phyloP scores from a whole-genome alignment of 202 grass and related monocot genomes.

The Panicum virgatum region DNA sequence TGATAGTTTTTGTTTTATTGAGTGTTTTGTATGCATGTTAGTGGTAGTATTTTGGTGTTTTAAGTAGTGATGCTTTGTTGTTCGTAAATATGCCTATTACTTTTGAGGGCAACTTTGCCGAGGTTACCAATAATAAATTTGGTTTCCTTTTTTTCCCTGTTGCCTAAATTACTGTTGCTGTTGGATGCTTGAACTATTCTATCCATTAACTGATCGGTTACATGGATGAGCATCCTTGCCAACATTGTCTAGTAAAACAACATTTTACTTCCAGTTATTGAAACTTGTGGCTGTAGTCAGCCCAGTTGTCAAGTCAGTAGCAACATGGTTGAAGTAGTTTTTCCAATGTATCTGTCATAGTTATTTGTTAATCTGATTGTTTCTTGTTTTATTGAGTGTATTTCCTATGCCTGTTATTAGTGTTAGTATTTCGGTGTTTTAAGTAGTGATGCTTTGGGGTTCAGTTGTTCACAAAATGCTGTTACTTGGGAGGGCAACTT shows the following conservation, averaged over 20 bases:
- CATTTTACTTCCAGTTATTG: background rate
- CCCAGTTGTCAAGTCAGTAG: background rate
- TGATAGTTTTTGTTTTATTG: background rate
- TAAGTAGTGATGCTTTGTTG: background rate
- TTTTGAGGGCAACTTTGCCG: constrained; percentile 40
- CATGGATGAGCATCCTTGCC: constrained; percentile 14
- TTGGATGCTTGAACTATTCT: constrained; percentile 9
- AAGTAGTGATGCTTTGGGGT: background rate
- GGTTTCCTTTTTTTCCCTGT: constrained; percentile 57
- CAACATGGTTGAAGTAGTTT: background rate
- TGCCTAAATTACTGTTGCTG: constrained; percentile 31
- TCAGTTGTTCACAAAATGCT: background rate
- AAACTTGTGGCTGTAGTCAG: background rate
- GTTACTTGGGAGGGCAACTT: constrained; percentile 28
- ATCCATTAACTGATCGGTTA: background rate
- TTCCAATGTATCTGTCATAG: background rate
- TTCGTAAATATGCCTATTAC: background rate
- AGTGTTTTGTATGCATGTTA: background rate
- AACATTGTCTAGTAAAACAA: constrained; percentile 6
- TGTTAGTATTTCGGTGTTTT: background rate
- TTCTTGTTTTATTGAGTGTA: background rate
- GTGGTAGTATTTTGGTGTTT: background rate
- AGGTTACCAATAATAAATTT: constrained; percentile 44
- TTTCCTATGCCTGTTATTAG: background rate
- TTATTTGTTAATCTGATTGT: background rate